A percentile compares a stretch with the other conserved stretches of the same genome.
phyloP scores from a whole-genome alignment of 495 filamentous ascomycete genomes.

The Tuber melanosporum region DNA sequence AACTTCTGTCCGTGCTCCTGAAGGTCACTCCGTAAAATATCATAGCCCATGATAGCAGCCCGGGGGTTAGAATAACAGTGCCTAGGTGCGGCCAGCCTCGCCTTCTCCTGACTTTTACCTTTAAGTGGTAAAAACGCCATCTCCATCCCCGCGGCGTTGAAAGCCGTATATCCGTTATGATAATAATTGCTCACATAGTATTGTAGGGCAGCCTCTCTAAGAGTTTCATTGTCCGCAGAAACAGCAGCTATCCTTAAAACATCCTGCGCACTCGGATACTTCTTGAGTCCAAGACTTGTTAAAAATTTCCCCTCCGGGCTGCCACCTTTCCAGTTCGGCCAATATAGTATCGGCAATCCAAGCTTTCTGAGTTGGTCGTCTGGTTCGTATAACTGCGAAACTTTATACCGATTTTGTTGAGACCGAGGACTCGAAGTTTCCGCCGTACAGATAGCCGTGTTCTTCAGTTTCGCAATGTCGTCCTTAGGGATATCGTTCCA shows the following conservation, averaged over 20 bases:
- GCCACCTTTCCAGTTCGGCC: slow-evolving; percentile 62
- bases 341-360: slow-evolving; percentile 71
- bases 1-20: slow-evolving; percentile 72
- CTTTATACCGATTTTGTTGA: slow-evolving; percentile 56
- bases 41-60: slow-evolving; percentile 69
- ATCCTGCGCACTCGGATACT: slow-evolving; percentile 63
- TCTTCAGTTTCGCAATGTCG: slow-evolving; percentile 71
- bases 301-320: slow-evolving; percentile 71
- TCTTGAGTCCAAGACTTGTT: slow-evolving; percentile 59
- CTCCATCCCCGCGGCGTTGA: slow-evolving; percentile 52
- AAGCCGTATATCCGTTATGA: slow-evolving; percentile 62
- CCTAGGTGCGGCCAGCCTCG: slow-evolving; percentile 59
- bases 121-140: slow-evolving; percentile 46
- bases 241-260: slow-evolving; percentile 66
- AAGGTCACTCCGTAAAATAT: slow-evolving; percentile 65
- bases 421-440: slow-evolving; percentile 50
- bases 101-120: slow-evolving; percentile 25
- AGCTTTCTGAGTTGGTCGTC: slow-evolving; percentile 62
- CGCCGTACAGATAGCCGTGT: slow-evolving; percentile 72
- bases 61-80: slow-evolving; percentile 76
- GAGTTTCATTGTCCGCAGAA: slow-evolving; percentile 49
- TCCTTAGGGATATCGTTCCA: slow-evolving; percentile 77
- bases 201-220: slow-evolving; percentile 62
- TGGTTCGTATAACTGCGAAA: slow-evolving; percentile 81
- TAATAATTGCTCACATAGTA: slow-evolving; percentile 79